phyloP scores from a whole-genome alignment of 192 early-diverging fungal genomes.

The Backusella mclennaniae region DNA sequence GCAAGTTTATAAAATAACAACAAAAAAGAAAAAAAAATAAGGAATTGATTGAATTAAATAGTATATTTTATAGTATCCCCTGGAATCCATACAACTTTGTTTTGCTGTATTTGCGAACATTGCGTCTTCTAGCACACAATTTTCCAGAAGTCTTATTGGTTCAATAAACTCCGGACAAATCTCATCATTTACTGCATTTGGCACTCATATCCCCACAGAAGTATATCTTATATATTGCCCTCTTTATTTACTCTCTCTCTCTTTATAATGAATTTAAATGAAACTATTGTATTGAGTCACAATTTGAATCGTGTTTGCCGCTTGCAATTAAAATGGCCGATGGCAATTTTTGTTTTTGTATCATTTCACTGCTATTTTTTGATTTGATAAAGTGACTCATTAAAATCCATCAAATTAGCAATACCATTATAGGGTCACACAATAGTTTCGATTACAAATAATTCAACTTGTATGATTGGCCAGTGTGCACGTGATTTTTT shows the following conservation, averaged over 20 bases:
- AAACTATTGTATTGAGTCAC: background rate
- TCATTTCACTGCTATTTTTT: background rate
- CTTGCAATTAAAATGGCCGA: background rate
- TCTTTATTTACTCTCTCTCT: background rate
- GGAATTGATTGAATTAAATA: background rate
- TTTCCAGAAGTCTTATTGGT: conserved; percentile 17
- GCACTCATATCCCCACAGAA: background rate
- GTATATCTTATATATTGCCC: background rate
- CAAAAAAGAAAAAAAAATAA: conserved; percentile 1
- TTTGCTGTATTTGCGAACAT: conserved; percentile 30
- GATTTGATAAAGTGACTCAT: conserved; percentile 1
- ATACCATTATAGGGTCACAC: background rate
- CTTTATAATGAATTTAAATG: background rate
- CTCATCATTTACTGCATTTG: conserved; percentile 6
- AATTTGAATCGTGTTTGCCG: background rate
- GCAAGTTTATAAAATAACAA: conserved; percentile 1
- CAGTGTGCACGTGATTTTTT: background rate
- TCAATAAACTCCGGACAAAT: conserved; percentile 6
- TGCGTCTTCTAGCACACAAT: conserved; percentile 34
- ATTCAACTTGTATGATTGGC: background rate
- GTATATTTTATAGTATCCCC: conserved; percentile 8
- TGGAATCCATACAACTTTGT: background rate
- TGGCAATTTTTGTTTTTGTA: background rate
- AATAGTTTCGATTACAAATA: background rate
- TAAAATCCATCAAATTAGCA: conserved; percentile 2